A percentile compares a stretch with the other conserved stretches of the same genome.
Evolutionary conservation across 108 stramenopile genomes (phyloP).

Genomic region (Pinguiococcus pyrenoidosus): DNA sequence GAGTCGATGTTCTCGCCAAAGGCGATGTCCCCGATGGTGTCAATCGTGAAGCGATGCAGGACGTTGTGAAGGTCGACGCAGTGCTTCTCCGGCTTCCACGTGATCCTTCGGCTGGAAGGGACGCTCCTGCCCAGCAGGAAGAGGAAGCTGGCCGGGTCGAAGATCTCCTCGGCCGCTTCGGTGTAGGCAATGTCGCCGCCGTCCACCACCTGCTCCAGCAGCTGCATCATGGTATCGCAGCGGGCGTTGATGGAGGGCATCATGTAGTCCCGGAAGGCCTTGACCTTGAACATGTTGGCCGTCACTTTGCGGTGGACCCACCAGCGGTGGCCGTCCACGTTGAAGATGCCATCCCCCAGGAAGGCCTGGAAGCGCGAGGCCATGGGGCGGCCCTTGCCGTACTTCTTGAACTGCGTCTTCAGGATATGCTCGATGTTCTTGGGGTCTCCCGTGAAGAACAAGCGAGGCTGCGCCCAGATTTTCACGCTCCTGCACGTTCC

Average conservation of each 20-base stretch:
- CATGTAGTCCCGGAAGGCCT: conserved; percentile 5
- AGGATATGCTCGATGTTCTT: conserved; percentile 33
- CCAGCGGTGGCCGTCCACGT: conserved; percentile 33
- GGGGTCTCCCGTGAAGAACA: not conserved
- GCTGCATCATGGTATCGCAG: not conserved
- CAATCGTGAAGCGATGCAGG: conserved; percentile 3
- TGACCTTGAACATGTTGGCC: conserved; percentile 28
- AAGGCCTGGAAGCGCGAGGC: conserved; percentile 4
- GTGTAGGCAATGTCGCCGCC: not conserved
- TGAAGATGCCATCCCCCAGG: conserved; percentile 43
- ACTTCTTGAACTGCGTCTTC: conserved; percentile 34
- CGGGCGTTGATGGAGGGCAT: not conserved
- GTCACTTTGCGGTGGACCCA: conserved; percentile 36
- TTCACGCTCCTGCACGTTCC: not conserved
- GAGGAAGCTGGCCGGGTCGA: not conserved
- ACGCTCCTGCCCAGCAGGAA: too few species aligned
- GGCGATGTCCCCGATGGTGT: conserved; percentile 29
- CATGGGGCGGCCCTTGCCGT: conserved; percentile 30
- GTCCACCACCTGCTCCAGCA: not conserved
- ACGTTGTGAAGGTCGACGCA: not conserved
- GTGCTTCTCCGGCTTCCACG: too few species aligned
- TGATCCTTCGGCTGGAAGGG: too few species aligned
- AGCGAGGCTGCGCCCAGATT: not conserved
- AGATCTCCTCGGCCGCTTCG: not conserved
- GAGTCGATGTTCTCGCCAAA: conserved; percentile 35